These are phyloP conservation scores for Primulina tabacum DNA, from an alignment of 257 asterid species.

Conservation along the genomic window DNA sequence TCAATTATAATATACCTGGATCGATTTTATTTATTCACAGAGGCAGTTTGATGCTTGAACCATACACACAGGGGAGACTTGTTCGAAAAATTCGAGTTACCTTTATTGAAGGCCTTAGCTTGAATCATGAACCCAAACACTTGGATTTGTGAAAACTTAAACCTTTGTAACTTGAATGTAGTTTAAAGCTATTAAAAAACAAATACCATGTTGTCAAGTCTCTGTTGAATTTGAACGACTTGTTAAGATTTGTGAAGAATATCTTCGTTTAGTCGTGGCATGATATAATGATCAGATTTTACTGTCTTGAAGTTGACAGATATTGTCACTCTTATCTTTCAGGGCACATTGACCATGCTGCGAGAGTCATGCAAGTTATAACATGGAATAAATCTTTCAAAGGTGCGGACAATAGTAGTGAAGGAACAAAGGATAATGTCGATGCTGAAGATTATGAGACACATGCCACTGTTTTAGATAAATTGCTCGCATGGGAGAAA, in stretches of 20 bases:
- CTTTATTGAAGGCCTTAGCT: background rate
- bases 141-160: background rate
- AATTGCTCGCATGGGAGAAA: constrained; percentile 97
- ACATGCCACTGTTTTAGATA: constrained; percentile 92
- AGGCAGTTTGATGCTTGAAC: background rate
- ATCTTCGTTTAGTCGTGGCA: background rate
- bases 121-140: background rate
- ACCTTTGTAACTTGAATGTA: background rate
- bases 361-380: constrained; percentile 91
- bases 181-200: background rate
- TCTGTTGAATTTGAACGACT: background rate
- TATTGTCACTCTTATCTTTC: constrained; percentile 32
- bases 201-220: background rate
- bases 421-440: constrained; percentile 48
- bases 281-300: background rate
- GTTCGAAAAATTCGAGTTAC: background rate
- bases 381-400: constrained; percentile 93
- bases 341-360: constrained; percentile 96
- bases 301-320: constrained; percentile 11
- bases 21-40: background rate
- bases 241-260: background rate
- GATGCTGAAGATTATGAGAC: constrained; percentile 74
- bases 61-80: background rate
- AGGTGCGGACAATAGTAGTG: constrained; percentile 65
- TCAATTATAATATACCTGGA: background rate